Evolutionary conservation across 345 rosid genomes (phyloP), one percentile per base, ranked within the genome.

Genomic region (Eucalyptus polybractea): DNA sequence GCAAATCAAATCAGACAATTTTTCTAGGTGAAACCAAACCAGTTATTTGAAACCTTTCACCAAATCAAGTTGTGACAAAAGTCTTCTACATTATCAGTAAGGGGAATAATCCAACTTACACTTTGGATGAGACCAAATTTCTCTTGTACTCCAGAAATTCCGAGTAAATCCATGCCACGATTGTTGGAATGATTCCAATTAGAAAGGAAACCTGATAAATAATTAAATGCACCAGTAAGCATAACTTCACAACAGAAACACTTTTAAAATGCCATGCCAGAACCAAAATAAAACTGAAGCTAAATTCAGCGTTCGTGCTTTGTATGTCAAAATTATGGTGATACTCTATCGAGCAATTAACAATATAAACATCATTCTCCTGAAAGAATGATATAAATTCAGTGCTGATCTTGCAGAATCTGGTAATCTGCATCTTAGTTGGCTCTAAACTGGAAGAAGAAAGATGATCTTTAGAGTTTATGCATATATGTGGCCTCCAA

Each of bases 81-180:
- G 9, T 37, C 27, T 37, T 76, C 83, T 76, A 76, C 27, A 76
- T 37, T 6, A 37, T 76, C 47, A 76, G 45, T 37, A 76, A 69
- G 83, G 83, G 83, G 83, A 37, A 10, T 76, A 76, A 37, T 76
- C 33, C 27, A 91, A 93, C 98, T 90, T 90, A 97, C 99, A 93
- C 95, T 95, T 96, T 97, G 80, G 93, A 62, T 6, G 92, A 92
- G 87, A 90, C 80, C 5, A 92, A 91, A 7, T 91, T 94, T 88
- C 94, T 98, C 87, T 88, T 90, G 91, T 93, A 93, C 93, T 96
- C 97, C 87, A 98, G 91, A 91, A 93, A 93, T 93, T 98, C 99
- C 0, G 99, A 88, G 90, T 98, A 96, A 87, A 98, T 93, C 99
- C 98, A 98, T 22, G 97, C 97, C 5, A 87, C 90, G 65, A 97